Evolutionary conservation across 1,284 basidiomycete genomes (phyloP), one percentile per base, ranked within the genome.

Genomic region (Apiotrichum domesticum): DNA sequence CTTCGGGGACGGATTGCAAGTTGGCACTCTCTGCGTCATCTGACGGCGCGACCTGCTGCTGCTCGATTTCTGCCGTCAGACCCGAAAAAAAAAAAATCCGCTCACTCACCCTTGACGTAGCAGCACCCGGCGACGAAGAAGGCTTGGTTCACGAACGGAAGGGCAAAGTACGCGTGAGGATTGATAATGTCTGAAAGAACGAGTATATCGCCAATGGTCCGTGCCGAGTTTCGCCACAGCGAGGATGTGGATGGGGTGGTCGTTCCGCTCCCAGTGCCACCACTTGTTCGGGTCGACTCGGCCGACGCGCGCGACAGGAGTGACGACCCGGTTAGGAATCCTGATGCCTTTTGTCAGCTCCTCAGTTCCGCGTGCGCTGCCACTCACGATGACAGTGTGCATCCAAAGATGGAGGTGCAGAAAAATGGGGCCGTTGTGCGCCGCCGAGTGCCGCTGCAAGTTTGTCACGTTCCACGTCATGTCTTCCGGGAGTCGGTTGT

Each of bases 151-250:
- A 61, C 58, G 40, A 67, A 70, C 29, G 68, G 68, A 2, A 68
- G 52, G 8, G 62, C 55, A n/a, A 66, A 39, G 53, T 68, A 70
- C 3, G 62, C 56, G 39, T 46, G 41, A 2, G 66, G 64, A 46
- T 66, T 61, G 52, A 68, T 63, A 33, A 70, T 65, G 41, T 70
- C 68, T 41, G 52, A 52, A 1, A 70, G 53, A 1, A 68, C 66
- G 29, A 70, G 56, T 13, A 68, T 64, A 56, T 70, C 68, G 32
- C 66, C 68, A 14, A 70, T 68, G 5, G 66, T 67, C 9, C 68
- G 61, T 1, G 62, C 68, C 11, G 59, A 63, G 53, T 66, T 64
- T 11, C 63, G 53, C 68, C 68, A 69, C 4, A 68, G 52, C 14
- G 52, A 58, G 2, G 57, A 54, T 2, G 57, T 49, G 2, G 37